Evolutionary conservation across 2,329 filamentous ascomycete genomes (phyloP).

Genomic region (Fusarium papillatum): DNA sequence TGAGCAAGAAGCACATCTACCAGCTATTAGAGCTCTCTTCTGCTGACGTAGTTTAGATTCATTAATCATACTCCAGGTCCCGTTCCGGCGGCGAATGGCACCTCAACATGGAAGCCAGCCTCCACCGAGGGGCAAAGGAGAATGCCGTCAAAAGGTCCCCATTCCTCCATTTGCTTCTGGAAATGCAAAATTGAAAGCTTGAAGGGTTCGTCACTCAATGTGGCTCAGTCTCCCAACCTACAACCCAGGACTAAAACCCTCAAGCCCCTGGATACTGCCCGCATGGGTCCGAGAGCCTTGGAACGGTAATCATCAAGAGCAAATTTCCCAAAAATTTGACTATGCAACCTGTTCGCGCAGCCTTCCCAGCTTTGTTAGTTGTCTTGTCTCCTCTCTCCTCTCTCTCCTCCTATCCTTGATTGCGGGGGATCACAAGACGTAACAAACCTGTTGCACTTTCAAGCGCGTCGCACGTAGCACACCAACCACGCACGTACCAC

Average conservation of each 20-base stretch:
- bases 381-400: conserved; percentile 1
- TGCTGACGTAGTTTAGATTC: neutral
- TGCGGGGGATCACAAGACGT: conserved; percentile 1
- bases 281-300: neutral
- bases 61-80: neutral
- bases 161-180: neutral
- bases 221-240: conserved; percentile 15
- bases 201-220: conserved; percentile 11
- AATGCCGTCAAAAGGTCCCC: neutral
- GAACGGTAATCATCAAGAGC: neutral
- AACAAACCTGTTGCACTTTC: conserved; percentile 8
- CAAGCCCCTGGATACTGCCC: conserved; percentile 3
- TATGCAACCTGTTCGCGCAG: neutral
- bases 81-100: neutral
- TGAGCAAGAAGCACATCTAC: neutral
- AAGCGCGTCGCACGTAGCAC: conserved; percentile 6
- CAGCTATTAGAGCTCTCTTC: neutral
- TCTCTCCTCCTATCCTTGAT: neutral
- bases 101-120: neutral
- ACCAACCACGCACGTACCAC: conserved; percentile 18
- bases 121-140: neutral
- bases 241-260: conserved; percentile 7
- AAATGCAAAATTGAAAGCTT: neutral
- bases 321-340: neutral
- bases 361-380: neutral